phyloP scores from a whole-genome alignment of 2,329 filamentous ascomycete species.

The Stagonosporopsis cucurbitacearum region DNA sequence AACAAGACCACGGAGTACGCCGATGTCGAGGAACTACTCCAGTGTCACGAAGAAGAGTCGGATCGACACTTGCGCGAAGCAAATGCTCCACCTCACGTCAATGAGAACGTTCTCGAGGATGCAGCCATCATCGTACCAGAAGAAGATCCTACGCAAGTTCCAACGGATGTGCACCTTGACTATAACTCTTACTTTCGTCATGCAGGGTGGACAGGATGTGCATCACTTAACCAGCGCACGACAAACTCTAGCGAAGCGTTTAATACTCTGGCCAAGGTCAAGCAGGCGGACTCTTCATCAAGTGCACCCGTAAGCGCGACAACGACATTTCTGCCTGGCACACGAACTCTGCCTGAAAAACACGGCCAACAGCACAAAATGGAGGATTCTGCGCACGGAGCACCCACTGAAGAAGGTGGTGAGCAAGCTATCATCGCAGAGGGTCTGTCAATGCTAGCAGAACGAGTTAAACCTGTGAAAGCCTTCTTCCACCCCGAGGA shows the following conservation, averaged over 20 bases:
- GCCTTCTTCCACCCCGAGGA: constrained; percentile 16
- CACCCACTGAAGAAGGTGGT: not conserved
- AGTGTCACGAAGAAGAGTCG: not conserved
- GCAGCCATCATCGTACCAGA: not conserved
- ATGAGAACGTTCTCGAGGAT: not conserved
- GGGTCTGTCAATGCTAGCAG: not conserved
- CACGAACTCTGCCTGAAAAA: not conserved
- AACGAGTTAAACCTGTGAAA: not conserved
- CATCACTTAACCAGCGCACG: not conserved
- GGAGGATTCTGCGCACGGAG: not conserved
- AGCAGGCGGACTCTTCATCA: not conserved
- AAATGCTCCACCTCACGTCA: not conserved
- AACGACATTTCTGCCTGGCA: too few species aligned
- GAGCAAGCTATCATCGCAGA: not conserved
- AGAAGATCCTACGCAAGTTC: too few species aligned
- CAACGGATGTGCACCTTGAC: not conserved
- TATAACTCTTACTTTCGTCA: not conserved
- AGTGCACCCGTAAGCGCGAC: not conserved
- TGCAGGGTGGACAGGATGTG: not conserved
- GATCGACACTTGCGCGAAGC: not conserved
- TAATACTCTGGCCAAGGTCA: not conserved
- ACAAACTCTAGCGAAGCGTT: not conserved
- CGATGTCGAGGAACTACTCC: not conserved
- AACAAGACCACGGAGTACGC: not conserved
- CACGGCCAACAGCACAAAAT: not conserved